Percentiles rank a stretch among this genome's conserved stretches.
phyloP scores from a whole-genome alignment of 306 rosid genomes.

The Prunus salicina region DNA sequence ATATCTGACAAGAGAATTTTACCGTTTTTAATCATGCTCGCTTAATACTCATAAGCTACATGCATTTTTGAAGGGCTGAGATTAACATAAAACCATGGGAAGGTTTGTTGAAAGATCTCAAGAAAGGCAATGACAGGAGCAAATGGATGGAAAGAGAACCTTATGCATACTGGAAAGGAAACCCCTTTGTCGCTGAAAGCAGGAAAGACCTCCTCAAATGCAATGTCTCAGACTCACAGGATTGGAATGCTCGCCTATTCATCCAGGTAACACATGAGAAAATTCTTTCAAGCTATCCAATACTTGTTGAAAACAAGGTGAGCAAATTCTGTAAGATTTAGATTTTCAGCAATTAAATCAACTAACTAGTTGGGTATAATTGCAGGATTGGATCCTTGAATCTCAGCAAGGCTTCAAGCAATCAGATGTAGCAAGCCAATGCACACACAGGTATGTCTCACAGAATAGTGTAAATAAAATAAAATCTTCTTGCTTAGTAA shows the following conservation, averaged over 20 bases:
- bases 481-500: background rate
- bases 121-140: constrained; percentile 31
- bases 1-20: background rate
- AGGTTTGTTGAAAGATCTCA: constrained; percentile 27
- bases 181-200: constrained; percentile 30
- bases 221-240: constrained; percentile 31
- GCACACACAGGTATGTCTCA: constrained; percentile 34
- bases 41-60: background rate
- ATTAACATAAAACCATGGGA: constrained; percentile 52
- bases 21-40: background rate
- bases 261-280: constrained; percentile 20
- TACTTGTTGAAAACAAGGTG: background rate
- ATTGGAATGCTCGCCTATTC: constrained; percentile 51
- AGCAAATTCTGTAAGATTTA: too few species aligned
- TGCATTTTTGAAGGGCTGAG: constrained; percentile 35
- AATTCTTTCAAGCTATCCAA: background rate
- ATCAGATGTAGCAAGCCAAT: constrained; percentile 37
- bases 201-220: constrained; percentile 47
- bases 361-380: background rate
- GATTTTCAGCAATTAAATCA: background rate
- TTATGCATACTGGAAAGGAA: constrained; percentile 51
- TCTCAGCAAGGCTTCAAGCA: constrained; percentile 35
- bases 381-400: constrained; percentile 43
- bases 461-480: background rate
- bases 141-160: constrained; percentile 44